Percentiles rank a stretch among this genome's conserved stretches.
These are phyloP conservation scores for Chiua virens DNA, from an alignment of 768 basidiomycete genomes.

Conservation along the genomic window DNA sequence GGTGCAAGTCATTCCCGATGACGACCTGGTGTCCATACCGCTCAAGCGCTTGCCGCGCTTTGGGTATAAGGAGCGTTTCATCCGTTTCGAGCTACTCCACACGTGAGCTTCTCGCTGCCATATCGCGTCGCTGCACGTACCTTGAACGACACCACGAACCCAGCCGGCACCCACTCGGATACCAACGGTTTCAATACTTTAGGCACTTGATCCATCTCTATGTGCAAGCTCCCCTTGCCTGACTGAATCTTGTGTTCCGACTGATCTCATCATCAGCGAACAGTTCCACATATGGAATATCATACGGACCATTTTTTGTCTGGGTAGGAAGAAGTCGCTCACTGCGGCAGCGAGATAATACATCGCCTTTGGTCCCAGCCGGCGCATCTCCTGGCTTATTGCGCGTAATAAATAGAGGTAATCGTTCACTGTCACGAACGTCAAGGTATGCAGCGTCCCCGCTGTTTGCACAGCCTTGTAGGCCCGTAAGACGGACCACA, in stretches of 20 bases:
- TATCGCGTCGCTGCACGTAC: conserved; percentile 38
- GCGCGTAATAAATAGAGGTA: conserved; percentile 91
- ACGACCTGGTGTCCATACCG: conserved; percentile 98
- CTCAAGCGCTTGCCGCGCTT: conserved; percentile 82
- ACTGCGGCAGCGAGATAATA: conserved; percentile 98
- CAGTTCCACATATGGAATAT: background rate
- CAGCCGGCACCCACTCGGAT: conserved; percentile 88
- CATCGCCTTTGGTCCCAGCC: conserved; percentile 70
- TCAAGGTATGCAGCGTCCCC: conserved; percentile 79
- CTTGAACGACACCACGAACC: conserved; percentile 97
- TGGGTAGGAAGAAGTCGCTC: conserved; percentile 95
- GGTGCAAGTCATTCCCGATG: conserved; percentile 93
- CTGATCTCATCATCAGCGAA: conserved; percentile 39
- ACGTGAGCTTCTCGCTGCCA: conserved; percentile 6
- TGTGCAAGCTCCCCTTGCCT: conserved; percentile 86
- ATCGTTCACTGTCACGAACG: conserved; percentile 93
- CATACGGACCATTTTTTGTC: conserved; percentile 77
- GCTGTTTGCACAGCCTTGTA: conserved; percentile 80
- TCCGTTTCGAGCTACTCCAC: conserved; percentile 87
- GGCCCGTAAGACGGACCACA: conserved; percentile 69
- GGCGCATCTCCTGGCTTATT: conserved; percentile 73
- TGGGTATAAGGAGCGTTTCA: conserved; percentile 76
- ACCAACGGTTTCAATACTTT: conserved; percentile 94
- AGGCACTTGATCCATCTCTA: conserved; percentile 99
- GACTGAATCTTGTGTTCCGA: conserved; percentile 99